Evolutionary conservation across 176 grass and related monocot species (phyloP), one percentile per base, ranked within the genome.

Genomic region (Elaeis guineensis): DNA sequence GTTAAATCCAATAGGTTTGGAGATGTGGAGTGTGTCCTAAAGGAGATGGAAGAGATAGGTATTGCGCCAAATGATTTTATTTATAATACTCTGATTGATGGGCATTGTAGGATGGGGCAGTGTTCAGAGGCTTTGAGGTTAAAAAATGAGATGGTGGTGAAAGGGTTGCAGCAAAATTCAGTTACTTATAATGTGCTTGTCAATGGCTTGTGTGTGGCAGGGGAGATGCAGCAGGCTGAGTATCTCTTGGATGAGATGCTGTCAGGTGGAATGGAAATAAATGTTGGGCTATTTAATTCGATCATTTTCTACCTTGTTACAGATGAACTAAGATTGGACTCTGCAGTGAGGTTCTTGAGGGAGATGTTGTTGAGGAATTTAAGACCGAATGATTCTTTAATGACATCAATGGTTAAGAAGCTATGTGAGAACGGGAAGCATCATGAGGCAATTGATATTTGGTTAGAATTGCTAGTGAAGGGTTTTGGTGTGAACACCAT

Each of bases 81-180:
- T 67, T 95, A 90, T 64, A 95, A 90, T 63, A 61, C 79, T 74
- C 57, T 90, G 59, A 95, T 95, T 55, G 61, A 69, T 77, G 89
- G 80, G 58, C 77, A 87, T 83, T 79, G 80, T 76, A 87, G 70
- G 71, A 70, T 68, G 21, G 58, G 72, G 12, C 66, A 82, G 55
- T 79, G 57, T 55, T 77, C 71, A 52, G 74, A 76, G 58, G 83
- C 74, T 8, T 59, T 90, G 25, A 74, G 51, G 57, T 71, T 90
- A 54, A 67, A 75, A 24, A 61, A 87, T 77, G 80, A 84, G 79
- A 95, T 90, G 91, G 59, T 67, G 25, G 77, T 65, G 3, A 82
- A 79, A 64, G 67, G 78, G 49, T 69, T 87, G 52, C 61, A 78
- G 52, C 75, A 78, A 3, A 95, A 85, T 73, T 63, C 21, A 0